Conservation (phyloP, 148 eudicot genomes). For the Cornus suecica region DNA sequence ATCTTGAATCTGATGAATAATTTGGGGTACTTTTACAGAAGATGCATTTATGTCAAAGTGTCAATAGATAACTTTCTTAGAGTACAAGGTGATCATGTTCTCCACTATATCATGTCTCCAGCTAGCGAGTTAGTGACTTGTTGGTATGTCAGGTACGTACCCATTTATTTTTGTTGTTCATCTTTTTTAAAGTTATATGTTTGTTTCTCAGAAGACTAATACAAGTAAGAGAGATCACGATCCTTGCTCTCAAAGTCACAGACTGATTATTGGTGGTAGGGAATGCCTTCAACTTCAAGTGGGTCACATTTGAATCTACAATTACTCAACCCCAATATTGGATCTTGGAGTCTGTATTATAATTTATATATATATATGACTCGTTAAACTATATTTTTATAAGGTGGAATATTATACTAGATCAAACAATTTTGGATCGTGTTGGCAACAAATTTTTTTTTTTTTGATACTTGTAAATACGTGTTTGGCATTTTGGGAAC, state of each 20-base stretch:
- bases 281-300: background rate
- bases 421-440: no score
- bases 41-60: background rate
- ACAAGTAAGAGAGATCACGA: background rate
- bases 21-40: background rate
- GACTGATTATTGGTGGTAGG: background rate
- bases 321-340: no score
- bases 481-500: no score
- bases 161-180: background rate
- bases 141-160: background rate
- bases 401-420: no score
- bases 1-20: background rate
- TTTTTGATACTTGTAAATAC: no score
- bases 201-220: background rate
- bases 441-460: no score
- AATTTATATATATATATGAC: no score
- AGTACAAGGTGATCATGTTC: slow-evolving; percentile 6
- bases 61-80: background rate
- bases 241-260: background rate
- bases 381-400: no score
- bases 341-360: no score
- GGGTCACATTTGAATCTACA: background rate
- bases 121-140: slow-evolving; percentile 8
- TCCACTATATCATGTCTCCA: slow-evolving; percentile 4
- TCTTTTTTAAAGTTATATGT: background rate